These are phyloP conservation scores for Aethionema arabicum DNA, from an alignment of 345 rosid species.

Conservation along the genomic window DNA sequence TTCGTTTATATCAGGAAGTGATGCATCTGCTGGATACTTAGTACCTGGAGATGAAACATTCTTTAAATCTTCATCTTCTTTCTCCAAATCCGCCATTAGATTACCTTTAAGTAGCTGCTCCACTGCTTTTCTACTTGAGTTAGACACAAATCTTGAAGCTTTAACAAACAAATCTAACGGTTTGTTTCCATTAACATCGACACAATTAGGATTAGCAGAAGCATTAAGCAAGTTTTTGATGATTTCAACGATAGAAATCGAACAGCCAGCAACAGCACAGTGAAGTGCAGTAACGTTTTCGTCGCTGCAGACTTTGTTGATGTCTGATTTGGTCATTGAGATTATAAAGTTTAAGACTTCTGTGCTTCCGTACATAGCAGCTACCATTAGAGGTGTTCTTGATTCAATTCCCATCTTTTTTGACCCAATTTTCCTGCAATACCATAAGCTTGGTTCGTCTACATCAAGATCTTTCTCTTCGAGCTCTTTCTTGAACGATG, in stretches of 20 bases:
- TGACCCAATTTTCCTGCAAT: constrained; percentile 67
- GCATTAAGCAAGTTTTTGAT: constrained; percentile 70
- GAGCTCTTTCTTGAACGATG: constrained; percentile 50
- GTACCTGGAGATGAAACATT: constrained; percentile 39
- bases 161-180: constrained; percentile 57
- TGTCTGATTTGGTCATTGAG: constrained; percentile 47
- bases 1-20: constrained; percentile 89
- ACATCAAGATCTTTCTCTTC: constrained; percentile 51
- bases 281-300: constrained; percentile 92
- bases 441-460: constrained; percentile 66
- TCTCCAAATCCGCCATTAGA: constrained; percentile 30
- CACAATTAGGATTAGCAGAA: constrained; percentile 51
- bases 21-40: constrained; percentile 75
- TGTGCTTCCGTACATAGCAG: constrained; percentile 74
- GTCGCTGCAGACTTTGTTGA: constrained; percentile 62
- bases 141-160: constrained; percentile 38
- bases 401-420: constrained; percentile 84
- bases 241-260: constrained; percentile 49
- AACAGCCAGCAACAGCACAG: constrained; percentile 82
- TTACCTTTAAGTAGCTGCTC: constrained; percentile 69
- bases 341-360: constrained; percentile 60
- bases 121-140: constrained; percentile 52
- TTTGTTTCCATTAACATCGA: constrained; percentile 68
- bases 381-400: constrained; percentile 84
- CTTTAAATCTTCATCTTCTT: constrained; percentile 45